Evolutionary conservation across 202 grass and related monocot genomes (phyloP), one percentile per base, ranked within the genome.

Genomic region (Schoenoplectus triqueter): DNA sequence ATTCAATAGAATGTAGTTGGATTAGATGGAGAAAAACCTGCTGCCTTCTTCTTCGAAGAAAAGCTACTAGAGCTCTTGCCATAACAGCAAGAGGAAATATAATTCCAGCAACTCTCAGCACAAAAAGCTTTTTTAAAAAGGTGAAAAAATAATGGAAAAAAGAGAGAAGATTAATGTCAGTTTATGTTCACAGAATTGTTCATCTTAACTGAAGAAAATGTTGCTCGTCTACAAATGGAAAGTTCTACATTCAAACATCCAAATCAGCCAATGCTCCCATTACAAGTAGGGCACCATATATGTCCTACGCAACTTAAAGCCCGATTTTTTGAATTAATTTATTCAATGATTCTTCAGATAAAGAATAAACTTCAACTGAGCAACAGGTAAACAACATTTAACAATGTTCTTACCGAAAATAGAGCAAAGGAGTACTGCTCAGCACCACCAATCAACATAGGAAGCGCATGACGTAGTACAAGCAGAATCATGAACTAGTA

Each of bases 401-500:
- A 17, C 74, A n/a, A 78, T 44, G 54, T 60, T 86, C 85, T 99
- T 99, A 99, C 96, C 9, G 83, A 80, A 69, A 95, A 95, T 59
- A 99, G 62, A 51, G 90, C 76, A 9, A 94, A 86, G 0, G 96
- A 99, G 69, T 94, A 99, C 79, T 98, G 89, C 81, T 92, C 93
- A 11, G 92, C 65, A 70, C 86, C 95, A 17, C 69, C 85, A 44
- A 96, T 86, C 78, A 94, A 77, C 18, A 95, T 86, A 80, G 93
- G 93, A 64, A 99, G 91, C 2, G 87, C 82, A 84, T 99, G 96
- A 54, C 92, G 95, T 80, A 97, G 91, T 62, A 93, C 6, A 54
- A 97, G 77, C 82, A 97, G 91, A 68, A 90, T 51, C 91, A 95
- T 79, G 89, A 97, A 97, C 95, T 97, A 70, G 85, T 81, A 44